A percentile compares a stretch with the other conserved stretches of the same genome.
These are phyloP conservation scores for Solanum hybrid DNA, from an alignment of 305 asterid species.

Conservation along the genomic window DNA sequence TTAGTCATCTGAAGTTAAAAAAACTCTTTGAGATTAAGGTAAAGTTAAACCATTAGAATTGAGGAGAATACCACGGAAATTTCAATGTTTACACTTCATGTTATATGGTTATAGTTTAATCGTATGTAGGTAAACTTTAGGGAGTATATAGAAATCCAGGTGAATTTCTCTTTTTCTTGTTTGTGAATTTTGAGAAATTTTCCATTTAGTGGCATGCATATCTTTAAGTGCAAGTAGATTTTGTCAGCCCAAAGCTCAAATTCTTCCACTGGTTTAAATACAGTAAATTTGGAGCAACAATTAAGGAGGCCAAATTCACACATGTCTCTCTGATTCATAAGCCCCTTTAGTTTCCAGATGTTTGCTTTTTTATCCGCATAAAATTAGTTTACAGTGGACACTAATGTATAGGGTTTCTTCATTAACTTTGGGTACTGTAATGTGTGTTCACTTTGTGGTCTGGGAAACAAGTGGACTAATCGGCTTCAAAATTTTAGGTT, in stretches of 20 bases:
- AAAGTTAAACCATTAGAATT: neutral
- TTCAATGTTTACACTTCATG: neutral
- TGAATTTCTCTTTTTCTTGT: neutral
- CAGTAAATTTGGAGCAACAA: neutral
- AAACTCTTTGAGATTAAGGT: neutral
- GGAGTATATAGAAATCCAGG: neutral
- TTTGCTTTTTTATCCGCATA: neutral
- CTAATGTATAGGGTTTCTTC: neutral
- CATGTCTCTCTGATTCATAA: neutral
- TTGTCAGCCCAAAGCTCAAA: neutral
- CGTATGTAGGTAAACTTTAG: neutral
- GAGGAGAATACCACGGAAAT: neutral
- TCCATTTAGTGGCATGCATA: neutral
- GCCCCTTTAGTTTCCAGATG: neutral
- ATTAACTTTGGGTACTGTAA: neutral
- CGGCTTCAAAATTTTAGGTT: slow-evolving; percentile 37
- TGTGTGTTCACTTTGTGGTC: neutral
- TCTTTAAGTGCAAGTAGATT: neutral
- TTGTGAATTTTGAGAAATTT: neutral
- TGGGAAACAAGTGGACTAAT: neutral
- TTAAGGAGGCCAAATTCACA: neutral
- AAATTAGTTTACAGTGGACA: neutral
- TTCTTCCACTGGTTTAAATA: neutral
- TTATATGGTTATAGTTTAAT: neutral
- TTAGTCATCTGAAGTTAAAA: neutral